phyloP scores from a whole-genome alignment of 2,329 filamentous ascomycete genomes.

The Trichophyton equinum region DNA sequence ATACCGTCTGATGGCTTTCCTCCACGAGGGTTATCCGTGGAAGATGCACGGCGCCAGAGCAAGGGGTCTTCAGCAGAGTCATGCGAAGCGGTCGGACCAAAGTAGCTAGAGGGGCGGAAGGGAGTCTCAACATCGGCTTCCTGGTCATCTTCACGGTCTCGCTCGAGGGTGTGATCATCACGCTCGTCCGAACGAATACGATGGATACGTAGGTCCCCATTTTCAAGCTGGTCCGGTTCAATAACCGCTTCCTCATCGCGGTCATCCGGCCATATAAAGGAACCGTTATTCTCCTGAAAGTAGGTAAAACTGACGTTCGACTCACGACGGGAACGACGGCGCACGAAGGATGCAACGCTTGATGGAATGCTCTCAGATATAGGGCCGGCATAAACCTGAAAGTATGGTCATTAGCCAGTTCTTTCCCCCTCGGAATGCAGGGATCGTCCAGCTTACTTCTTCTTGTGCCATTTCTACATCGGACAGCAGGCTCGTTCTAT shows the following conservation, averaged over 20 bases:
- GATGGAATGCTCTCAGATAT: constrained; percentile 93
- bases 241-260: constrained; percentile 39
- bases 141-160: constrained; percentile 14
- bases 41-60: constrained; percentile 59
- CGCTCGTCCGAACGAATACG: constrained; percentile 17
- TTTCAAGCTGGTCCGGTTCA: constrained; percentile 25
- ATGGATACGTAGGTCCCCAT: constrained; percentile 24
- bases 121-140: constrained; percentile 5
- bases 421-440: constrained; percentile 8
- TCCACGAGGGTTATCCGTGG: constrained; percentile 42
- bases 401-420: neutral
- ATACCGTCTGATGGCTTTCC: constrained; percentile 42
- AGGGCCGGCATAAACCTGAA: constrained; percentile 70
- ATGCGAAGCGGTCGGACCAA: constrained; percentile 22
- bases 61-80: constrained; percentile 45
- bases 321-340: constrained; percentile 66
- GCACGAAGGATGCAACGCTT: constrained; percentile 80
- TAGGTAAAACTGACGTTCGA: constrained; percentile 84
- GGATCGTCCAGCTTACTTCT: constrained; percentile 47
- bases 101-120: constrained; percentile 7
- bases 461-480: constrained; percentile 99
- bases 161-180: constrained; percentile 14
- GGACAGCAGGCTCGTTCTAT: constrained; percentile 57
- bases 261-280: constrained; percentile 38
- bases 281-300: constrained; percentile 61